Percentiles rank a stretch among this genome's conserved stretches.
phyloP scores from a whole-genome alignment of 2,329 filamentous ascomycete species.

The Tympanopsis confertula region DNA sequence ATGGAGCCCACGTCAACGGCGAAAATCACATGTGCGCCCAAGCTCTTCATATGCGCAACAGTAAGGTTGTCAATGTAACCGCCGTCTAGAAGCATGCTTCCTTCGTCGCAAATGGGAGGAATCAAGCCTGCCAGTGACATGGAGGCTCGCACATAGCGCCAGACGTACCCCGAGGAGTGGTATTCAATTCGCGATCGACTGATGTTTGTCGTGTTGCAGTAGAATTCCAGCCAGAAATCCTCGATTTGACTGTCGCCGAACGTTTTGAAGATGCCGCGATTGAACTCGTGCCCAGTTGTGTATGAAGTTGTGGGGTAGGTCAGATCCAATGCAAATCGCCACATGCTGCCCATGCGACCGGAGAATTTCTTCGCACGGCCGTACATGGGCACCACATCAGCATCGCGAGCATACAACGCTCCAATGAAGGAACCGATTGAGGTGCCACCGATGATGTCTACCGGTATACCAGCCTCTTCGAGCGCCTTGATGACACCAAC shows the following conservation, averaged over 20 bases:
- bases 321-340: conserved; percentile 91
- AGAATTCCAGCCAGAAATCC: conserved; percentile 97
- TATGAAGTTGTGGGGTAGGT: conserved; percentile 96
- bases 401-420: conserved; percentile 87
- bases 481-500: conserved; percentile 89
- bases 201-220: conserved; percentile 99
- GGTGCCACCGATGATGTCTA: conserved; percentile 89
- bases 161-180: conserved; percentile 92
- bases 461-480: conserved; percentile 90
- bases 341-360: conserved; percentile 97
- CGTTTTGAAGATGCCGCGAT: conserved; percentile 95
- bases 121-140: conserved; percentile 92
- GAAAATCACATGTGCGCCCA: conserved; percentile 89
- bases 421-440: conserved; percentile 95
- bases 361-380: conserved; percentile 94
- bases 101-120: conserved; percentile 90
- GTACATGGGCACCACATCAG: conserved; percentile 93
- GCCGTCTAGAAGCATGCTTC: conserved; percentile 89
- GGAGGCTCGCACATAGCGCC: conserved; percentile 90
- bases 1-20: conserved; percentile 88
- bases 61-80: conserved; percentile 97
- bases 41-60: conserved; percentile 89
- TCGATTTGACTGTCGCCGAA: conserved; percentile 96
- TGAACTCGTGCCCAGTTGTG: conserved; percentile 97
- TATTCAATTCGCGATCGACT: conserved; percentile 85